Base-by-base conservation (phyloP, 2,329 filamentous ascomycete genomes). In the Trichoderma lentiforme region DNA sequence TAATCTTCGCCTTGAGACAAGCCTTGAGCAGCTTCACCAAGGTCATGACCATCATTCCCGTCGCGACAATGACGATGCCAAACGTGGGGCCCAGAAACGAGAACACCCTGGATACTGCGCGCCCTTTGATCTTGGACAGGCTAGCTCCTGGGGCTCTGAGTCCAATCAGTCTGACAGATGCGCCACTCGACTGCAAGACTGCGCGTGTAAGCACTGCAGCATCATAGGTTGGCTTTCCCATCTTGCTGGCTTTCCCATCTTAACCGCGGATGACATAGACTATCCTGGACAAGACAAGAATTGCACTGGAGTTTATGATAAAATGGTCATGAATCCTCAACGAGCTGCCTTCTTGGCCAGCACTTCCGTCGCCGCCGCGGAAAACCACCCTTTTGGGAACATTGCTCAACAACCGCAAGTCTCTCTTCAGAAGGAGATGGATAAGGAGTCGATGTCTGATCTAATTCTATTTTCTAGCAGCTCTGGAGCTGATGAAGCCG, bases 171-270 rank as follows among this genome's bases (percentile, higher is more conserved):
- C 30, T 26, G 64, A 28, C 26, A 21, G 30, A n/a, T 56, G 57
- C 12, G 63, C 21, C 34, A 36, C 39, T 36, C 57, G 39, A 15
- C 12, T 51, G 21, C 32, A 57, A n/a, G 56, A 58, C 18, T 75
- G 74, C 26, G 32, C 73, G 26, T 76, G 74, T 34, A 53, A 57
- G 18, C 14, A 56, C 7, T 75, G 75, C 43, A 57, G 64, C 26
- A 28, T 71, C 12, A 69, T 36, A 72, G 74, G 74, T 73, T 58
- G 39, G 63, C 39, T 18, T 24, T 56, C 68, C 32, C 60, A 32
- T 57, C 32, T 58, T n/a, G 30, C 34, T 15, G 36, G 36, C 30
- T 39, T 28, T n/a, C 28, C 24, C 28, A 6, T 28, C 71, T 64
- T 53, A 71, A 62, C 43, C 28, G 18, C 34, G 57, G 53, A 36